Conservation (phyloP, 2,329 filamentous ascomycete species). For the Pseudonectria foliicola region DNA sequence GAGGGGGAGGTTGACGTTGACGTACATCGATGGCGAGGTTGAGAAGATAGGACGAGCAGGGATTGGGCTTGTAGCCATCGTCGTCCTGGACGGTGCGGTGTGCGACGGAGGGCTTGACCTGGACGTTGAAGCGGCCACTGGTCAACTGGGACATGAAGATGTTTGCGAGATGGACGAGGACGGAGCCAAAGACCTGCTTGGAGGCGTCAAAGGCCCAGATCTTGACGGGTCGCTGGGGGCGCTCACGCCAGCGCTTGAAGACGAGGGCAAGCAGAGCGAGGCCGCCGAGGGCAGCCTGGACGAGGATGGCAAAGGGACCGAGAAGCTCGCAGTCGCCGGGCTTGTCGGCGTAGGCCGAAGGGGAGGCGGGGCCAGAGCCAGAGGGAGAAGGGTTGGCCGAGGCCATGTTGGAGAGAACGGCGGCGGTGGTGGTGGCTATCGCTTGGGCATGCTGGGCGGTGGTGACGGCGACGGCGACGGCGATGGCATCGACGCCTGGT, state of each 20-base stretch:
- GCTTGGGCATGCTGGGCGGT: slow-evolving; percentile 3
- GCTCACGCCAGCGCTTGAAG: slow-evolving; percentile 87
- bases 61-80: slow-evolving; percentile 68
- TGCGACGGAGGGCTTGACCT: slow-evolving; percentile 40
- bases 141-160: slow-evolving; percentile 95
- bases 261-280: slow-evolving; percentile 81
- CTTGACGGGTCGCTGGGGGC: slow-evolving; percentile 84
- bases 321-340: slow-evolving; percentile 79
- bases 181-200: slow-evolving; percentile 93
- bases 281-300: slow-evolving; percentile 79
- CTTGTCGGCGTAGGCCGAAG: slow-evolving; percentile 34
- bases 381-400: slow-evolving; percentile 23
- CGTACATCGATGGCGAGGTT: slow-evolving; percentile 94
- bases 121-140: slow-evolving; percentile 71
- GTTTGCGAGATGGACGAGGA: slow-evolving; percentile 86
- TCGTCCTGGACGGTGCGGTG: slow-evolving; percentile 37
- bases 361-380: slow-evolving; percentile 20
- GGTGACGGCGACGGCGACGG: slow-evolving; percentile 15
- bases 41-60: slow-evolving; percentile 91
- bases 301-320: slow-evolving; percentile 82
- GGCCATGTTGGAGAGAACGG: slow-evolving; percentile 19
- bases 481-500: slow-evolving; percentile 11
- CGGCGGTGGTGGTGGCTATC: slow-evolving; percentile 10
- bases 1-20: slow-evolving; percentile 19
- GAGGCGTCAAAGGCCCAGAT: slow-evolving; percentile 98